A percentile compares a stretch with the other conserved stretches of the same genome.
These are phyloP conservation scores for Pezicula radicicola DNA, from an alignment of 2,329 filamentous ascomycete species.

Conservation along the genomic window DNA sequence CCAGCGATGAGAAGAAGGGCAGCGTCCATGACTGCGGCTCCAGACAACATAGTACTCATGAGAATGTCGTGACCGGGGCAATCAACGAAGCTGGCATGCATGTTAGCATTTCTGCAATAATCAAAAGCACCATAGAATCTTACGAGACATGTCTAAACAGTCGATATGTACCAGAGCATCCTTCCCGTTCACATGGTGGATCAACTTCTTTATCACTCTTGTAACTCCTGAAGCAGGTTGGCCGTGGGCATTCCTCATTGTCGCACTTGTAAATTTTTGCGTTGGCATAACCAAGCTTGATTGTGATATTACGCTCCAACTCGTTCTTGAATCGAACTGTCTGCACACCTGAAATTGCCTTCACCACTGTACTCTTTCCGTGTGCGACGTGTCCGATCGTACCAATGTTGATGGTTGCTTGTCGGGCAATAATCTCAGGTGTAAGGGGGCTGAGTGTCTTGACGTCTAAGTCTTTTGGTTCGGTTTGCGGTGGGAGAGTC, in stretches of 20 bases:
- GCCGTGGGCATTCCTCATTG: constrained; percentile 84
- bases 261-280: constrained; percentile 99
- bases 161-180: constrained; percentile 83
- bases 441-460: constrained; percentile 78
- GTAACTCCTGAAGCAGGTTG: constrained; percentile 93
- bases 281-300: constrained; percentile 99
- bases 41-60: constrained; percentile 99
- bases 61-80: constrained; percentile 99
- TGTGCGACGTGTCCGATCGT: constrained; percentile 98
- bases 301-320: constrained; percentile 97
- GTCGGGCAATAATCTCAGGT: constrained; percentile 93
- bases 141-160: constrained; percentile 90
- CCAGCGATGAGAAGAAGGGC: constrained; percentile 93
- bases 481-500: constrained; percentile 82
- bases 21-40: constrained; percentile 98
- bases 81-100: constrained; percentile 75
- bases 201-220: constrained; percentile 99
- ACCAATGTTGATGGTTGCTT: constrained; percentile 98
- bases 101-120: constrained; percentile 20
- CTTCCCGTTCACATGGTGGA: constrained; percentile 90
- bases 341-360: constrained; percentile 98
- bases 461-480: constrained; percentile 85
- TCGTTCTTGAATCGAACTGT: constrained; percentile 99
- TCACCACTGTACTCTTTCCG: constrained; percentile 98
- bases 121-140: constrained; percentile 35